Conservation (phyloP, 805 yeast species). For the Suhomyces sp. region DNA sequence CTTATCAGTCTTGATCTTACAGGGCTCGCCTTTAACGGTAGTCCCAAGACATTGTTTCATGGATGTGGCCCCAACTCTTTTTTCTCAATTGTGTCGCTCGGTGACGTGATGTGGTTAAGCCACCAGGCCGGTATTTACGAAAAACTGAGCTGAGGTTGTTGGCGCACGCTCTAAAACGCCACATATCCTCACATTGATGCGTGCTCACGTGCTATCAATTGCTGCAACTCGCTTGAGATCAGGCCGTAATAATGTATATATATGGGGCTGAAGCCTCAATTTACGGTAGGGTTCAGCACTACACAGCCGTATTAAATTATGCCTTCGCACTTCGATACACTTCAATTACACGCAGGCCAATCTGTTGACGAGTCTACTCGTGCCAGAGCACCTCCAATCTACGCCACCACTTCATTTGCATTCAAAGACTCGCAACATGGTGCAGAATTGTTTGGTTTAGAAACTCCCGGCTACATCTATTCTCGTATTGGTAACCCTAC, state of each 20-base stretch:
- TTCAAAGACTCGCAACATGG: slow-evolving; percentile 90
- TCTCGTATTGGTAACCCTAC: slow-evolving; percentile 93
- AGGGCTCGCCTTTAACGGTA: slow-evolving; percentile 39
- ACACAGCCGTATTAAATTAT: slow-evolving; percentile 13
- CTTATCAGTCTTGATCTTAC: slow-evolving; percentile 27
- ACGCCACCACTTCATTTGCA: slow-evolving; percentile 86
- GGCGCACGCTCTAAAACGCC: neutral
- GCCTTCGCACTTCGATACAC: slow-evolving; percentile 79
- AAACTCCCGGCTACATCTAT: slow-evolving; percentile 82
- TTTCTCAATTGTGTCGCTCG: neutral
- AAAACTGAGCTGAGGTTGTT: neutral
- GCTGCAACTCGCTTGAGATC: neutral
- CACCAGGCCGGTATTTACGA: neutral
- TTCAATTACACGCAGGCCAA: slow-evolving; percentile 96
- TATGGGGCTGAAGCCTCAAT: neutral
- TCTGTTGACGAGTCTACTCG: slow-evolving; percentile 59
- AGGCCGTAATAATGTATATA: neutral
- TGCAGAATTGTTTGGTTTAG: slow-evolving; percentile 82
- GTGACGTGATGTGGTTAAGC: neutral
- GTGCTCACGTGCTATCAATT: neutral
- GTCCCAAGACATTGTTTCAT: slow-evolving; percentile 38
- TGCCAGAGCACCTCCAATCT: slow-evolving; percentile 91
- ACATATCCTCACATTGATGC: neutral
- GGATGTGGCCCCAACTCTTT: neutral
- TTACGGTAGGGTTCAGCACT: neutral